Percentiles rank a stretch among this genome's conserved stretches.
phyloP scores from a whole-genome alignment of 208 protist species.

The Crithidia fasciculata region DNA sequence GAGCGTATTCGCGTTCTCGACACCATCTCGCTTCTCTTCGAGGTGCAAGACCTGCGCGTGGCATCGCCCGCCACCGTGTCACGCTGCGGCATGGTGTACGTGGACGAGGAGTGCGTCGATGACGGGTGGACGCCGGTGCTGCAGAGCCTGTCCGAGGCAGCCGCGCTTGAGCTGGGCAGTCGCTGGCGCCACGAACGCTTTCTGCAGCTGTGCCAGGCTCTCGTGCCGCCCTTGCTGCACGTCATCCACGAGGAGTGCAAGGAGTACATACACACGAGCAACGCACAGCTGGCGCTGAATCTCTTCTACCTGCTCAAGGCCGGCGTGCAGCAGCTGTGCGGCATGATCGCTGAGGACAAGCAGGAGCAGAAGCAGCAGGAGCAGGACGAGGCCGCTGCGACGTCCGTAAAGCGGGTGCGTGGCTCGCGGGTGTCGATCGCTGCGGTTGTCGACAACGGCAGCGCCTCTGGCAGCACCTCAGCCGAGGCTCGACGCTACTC shows the following conservation, averaged over 20 bases:
- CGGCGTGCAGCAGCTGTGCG: conserved; percentile 38
- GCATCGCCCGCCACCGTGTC: conserved; percentile 98
- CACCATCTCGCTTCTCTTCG: conserved; percentile 95
- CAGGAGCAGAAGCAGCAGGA: conserved; percentile 36
- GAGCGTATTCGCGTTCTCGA: conserved; percentile 95
- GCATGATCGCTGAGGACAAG: conserved; percentile 38
- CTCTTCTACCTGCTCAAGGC: conserved; percentile 89
- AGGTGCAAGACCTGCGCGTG: conserved; percentile 97
- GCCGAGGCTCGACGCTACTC: conserved; percentile 36
- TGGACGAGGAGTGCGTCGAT: conserved; percentile 89
- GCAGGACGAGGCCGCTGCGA: conserved; percentile 10
- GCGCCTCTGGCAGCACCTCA: neutral
- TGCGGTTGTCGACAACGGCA: neutral
- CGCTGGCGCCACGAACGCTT: conserved; percentile 80
- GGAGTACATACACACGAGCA: conserved; percentile 88
- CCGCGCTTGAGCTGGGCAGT: conserved; percentile 41
- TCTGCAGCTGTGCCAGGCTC: conserved; percentile 67
- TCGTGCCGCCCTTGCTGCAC: conserved; percentile 68
- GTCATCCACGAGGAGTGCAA: conserved; percentile 84
- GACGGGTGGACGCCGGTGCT: conserved; percentile 83
- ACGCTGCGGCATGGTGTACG: conserved; percentile 98
- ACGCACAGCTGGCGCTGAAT: conserved; percentile 86
- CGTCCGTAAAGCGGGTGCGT: conserved; percentile 8
- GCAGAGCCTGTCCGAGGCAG: conserved; percentile 54
- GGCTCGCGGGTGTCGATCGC: neutral